Base-by-base conservation (phyloP, 495 filamentous ascomycete species). In the Aspergillus kassunensis region DNA sequence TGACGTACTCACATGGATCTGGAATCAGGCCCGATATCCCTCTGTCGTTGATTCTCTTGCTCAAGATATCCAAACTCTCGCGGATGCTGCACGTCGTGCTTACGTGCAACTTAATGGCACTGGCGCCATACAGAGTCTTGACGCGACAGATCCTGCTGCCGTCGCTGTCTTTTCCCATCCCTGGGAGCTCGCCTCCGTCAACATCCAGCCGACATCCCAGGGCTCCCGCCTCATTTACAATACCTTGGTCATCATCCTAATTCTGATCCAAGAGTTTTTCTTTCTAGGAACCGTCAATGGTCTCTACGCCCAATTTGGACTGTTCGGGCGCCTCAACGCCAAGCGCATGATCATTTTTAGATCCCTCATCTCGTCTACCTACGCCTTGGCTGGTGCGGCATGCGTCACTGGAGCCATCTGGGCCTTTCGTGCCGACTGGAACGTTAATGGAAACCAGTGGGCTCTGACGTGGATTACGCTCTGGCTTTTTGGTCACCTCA, bases 211-310 rank as follows among this genome's bases (percentile, higher is more conserved):
- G 1, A 80, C 76, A 0, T 39, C 63, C 0, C 79, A 82, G 53
- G 79, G 78, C 10, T 71, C 74, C 3, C 65, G 75, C 0, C 40
- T 72, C 0, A 66, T 80, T 51, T 79, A 78, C 64, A 82, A 82
- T 55, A 79, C 76, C 0, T 48, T 80, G 3, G 65, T 70, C 15
- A 71, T 80, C 19, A 71, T 80, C 49, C 56, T 76, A 2, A 64
- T 69, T 24, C 11, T 80, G 13, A 75, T 80, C 51, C 76, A 79
- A 44, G 70, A 79, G 47, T 82, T 82, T 62, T 80, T 80, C 65
- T 82, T 67, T 54, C 61, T 82, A 2, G 70, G 51, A 41, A 68
- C 46, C 56, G 47, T 70, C 51, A 71, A 72, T 37, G 70, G 68
- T 11, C 58, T 81, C 2, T 73, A 71, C 46, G 56, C 29, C 4